Conservation (phyloP, 371 early-diverging fungal genomes). For the Funneliformis caledonium region DNA sequence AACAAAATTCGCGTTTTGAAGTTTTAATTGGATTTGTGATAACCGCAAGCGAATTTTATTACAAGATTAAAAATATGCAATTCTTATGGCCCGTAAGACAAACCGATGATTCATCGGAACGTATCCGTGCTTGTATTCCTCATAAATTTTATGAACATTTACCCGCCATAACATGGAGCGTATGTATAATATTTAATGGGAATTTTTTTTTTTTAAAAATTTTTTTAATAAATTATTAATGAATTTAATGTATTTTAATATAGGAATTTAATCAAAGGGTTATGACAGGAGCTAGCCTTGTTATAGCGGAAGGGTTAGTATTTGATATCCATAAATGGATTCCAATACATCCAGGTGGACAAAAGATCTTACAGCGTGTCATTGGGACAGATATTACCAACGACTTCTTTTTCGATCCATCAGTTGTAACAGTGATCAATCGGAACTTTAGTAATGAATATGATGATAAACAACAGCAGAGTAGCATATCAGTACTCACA, state of each 20-base stretch:
- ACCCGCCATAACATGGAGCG: background rate
- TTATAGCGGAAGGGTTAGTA: slow-evolving; percentile 39
- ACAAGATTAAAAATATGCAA: slow-evolving; percentile 3
- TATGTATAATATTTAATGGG: background rate
- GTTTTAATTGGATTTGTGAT: background rate
- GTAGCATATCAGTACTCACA: background rate
- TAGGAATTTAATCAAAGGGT: slow-evolving; percentile 36
- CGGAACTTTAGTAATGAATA: slow-evolving; percentile 4
- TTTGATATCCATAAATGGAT: slow-evolving; percentile 41
- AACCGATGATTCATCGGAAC: background rate
- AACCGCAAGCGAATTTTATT: slow-evolving; percentile 4
- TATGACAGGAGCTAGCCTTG: slow-evolving; percentile 37
- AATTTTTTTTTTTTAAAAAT: background rate
- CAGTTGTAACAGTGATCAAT: background rate
- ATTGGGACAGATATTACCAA: slow-evolving; percentile 21
- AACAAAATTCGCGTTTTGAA: background rate
- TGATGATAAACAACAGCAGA: background rate
- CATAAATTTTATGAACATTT: background rate
- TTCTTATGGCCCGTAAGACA: background rate
- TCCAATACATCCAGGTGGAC: slow-evolving; percentile 40
- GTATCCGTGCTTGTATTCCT: background rate
- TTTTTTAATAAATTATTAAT: too few species aligned
- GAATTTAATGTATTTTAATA: background rate
- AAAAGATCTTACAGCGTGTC: slow-evolving; percentile 39
- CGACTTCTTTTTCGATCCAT: slow-evolving; percentile 24